phyloP scores from a whole-genome alignment of 2,329 filamentous ascomycete genomes.

The Fusarium fracticaudum region DNA sequence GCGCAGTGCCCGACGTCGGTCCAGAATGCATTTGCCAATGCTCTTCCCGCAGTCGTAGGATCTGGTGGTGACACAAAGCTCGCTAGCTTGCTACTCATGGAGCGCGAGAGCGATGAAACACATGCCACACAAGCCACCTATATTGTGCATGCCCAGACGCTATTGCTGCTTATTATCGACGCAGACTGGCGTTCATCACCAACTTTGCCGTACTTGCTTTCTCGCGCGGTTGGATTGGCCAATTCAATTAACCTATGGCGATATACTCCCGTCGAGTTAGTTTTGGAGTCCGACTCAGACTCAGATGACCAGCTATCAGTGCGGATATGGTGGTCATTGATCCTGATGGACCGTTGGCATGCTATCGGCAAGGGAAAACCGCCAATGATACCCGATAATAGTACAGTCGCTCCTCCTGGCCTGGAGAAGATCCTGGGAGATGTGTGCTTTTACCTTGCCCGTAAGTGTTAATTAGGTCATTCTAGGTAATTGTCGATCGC shows the following conservation, averaged over 20 bases:
- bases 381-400: conserved; percentile 69
- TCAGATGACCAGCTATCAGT: conserved; percentile 70
- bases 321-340: conserved; percentile 76
- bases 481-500: neutral
- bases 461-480: conserved; percentile 58
- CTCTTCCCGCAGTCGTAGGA: conserved; percentile 63
- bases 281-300: conserved; percentile 67
- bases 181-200: conserved; percentile 64
- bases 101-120: conserved; percentile 59
- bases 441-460: conserved; percentile 69
- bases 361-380: conserved; percentile 73
- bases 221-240: conserved; percentile 71
- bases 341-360: conserved; percentile 78
- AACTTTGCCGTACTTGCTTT: conserved; percentile 64
- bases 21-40: conserved; percentile 71
- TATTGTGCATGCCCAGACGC: conserved; percentile 71
- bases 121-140: conserved; percentile 53
- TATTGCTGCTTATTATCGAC: conserved; percentile 73
- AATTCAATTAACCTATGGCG: conserved; percentile 70
- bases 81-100: conserved; percentile 58
- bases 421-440: conserved; percentile 71
- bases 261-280: conserved; percentile 53
- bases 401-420: conserved; percentile 66
- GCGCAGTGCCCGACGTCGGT: conserved; percentile 64
- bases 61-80: conserved; percentile 55